Evolutionary conservation across 164 flowering plant species (phyloP).

Genomic region (Umbilicus rupestris): DNA sequence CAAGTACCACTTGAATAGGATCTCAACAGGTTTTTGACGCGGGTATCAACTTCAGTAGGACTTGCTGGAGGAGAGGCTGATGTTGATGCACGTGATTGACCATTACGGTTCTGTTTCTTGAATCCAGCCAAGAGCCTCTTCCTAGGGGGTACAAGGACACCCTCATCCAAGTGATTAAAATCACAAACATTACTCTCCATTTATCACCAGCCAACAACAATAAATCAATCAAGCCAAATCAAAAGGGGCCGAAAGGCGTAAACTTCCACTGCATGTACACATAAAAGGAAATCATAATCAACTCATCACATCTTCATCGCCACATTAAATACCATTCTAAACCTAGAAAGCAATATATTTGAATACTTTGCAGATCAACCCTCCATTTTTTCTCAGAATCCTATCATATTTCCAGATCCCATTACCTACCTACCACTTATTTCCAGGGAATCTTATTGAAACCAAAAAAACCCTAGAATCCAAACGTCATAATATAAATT

Average conservation of each 20-base stretch:
- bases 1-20: slow-evolving; percentile 21
- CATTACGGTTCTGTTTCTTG: slow-evolving; percentile 54
- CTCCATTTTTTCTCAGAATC: neutral
- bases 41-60: slow-evolving; percentile 27
- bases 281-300: neutral
- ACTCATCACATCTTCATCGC: neutral
- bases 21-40: slow-evolving; percentile 29
- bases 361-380: neutral
- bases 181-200: slow-evolving; percentile 51
- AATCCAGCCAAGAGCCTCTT: slow-evolving; percentile 84
- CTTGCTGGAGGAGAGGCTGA: slow-evolving; percentile 14
- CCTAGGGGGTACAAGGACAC: slow-evolving; percentile 76
- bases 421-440: neutral
- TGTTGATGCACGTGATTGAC: slow-evolving; percentile 18
- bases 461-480: neutral
- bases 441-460: neutral
- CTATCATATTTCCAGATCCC: neutral
- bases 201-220: neutral
- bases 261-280: neutral
- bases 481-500: neutral
- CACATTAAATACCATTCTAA: neutral
- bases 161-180: slow-evolving; percentile 52
- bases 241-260: neutral
- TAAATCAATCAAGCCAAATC: neutral
- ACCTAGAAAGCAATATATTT: neutral